Evolutionary conservation across 2,329 filamentous ascomycete species (phyloP), one percentile per base, ranked within the genome.

Genomic region (Exserohilum turcica): DNA sequence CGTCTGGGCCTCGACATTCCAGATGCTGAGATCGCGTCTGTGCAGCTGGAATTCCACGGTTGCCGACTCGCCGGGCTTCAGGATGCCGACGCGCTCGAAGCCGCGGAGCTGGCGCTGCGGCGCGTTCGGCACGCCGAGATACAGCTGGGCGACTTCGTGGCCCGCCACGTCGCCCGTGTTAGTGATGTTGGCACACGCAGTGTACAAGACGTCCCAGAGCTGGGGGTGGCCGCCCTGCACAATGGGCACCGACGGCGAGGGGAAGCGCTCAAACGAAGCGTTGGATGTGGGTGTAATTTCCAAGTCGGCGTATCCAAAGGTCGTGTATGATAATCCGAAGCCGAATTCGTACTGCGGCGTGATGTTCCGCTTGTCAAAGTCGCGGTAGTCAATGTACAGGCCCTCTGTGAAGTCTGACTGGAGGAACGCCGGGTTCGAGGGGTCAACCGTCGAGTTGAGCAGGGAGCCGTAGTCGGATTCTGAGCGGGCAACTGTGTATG

Each of bases 21-120:
- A 97, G 75, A 91, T 92, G 73, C 88, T 91, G 52, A 97, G 61
- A 70, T 97, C 92, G 45, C 90, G 84, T 28, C 92, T 82, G 6
- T 85, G 90, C 40, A 97, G 73, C 6, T 84, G 80, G 1, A 84
- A 86, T 0, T 74, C 79, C 74, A 93, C 93, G 2, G 80, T 82
- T 6, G 76, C 79, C 40, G 81, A 84, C 70, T 84, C 76, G 13
- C 90, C 91, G 1, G 89, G 82, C 1, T 83, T 79, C 55, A 97
- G 84, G 1, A 56, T 13, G 36, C 80, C 80, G 45, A 96, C 74
- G 37, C 90, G 84, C 54, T 94, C 88, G 65, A 97, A 97, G 15
- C 87, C 87, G 54, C 92, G 85, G 6, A 97, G 84, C 10, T 84
- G 81, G 43, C 80, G 74, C 49, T 77, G 77, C 3, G 84, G 80